Evolutionary conservation across 2,329 filamentous ascomycete species (phyloP).

Genomic region (Scedosporium minutisporum): DNA sequence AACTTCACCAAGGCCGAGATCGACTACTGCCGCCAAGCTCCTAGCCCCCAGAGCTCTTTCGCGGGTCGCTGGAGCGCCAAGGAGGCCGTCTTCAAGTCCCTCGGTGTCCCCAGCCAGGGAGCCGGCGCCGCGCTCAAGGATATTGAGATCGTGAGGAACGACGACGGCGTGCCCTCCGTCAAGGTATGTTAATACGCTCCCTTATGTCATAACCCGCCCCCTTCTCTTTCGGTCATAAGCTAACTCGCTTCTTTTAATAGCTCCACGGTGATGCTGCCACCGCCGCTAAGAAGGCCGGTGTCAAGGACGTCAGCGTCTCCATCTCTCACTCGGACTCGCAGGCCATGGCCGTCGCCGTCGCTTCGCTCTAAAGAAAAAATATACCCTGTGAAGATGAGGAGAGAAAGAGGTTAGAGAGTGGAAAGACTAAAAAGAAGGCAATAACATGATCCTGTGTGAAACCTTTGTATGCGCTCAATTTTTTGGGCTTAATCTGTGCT

Average conservation of each 20-base stretch:
- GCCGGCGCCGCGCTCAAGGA: conserved; percentile 85
- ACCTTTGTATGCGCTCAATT: conserved; percentile 10
- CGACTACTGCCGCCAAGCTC: conserved; percentile 71
- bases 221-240: conserved; percentile 11
- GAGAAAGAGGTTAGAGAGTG: not conserved
- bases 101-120: conserved; percentile 78
- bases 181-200: conserved; percentile 50
- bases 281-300: conserved; percentile 75
- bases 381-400: not conserved
- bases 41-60: conserved; percentile 80
- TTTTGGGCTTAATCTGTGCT: conserved; percentile 9
- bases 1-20: conserved; percentile 87
- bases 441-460: not conserved
- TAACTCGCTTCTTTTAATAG: conserved; percentile 42
- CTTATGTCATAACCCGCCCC: not conserved
- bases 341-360: conserved; percentile 87
- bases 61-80: conserved; percentile 95
- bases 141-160: conserved; percentile 81
- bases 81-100: conserved; percentile 96
- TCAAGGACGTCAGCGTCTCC: conserved; percentile 83
- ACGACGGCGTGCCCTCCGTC: conserved; percentile 74
- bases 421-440: not conserved
- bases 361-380: conserved; percentile 51
- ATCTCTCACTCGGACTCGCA: conserved; percentile 94
- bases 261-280: conserved; percentile 76